Evolutionary conservation across 2,329 filamentous ascomycete species (phyloP).

Genomic region (Botrytis hyacinthi): DNA sequence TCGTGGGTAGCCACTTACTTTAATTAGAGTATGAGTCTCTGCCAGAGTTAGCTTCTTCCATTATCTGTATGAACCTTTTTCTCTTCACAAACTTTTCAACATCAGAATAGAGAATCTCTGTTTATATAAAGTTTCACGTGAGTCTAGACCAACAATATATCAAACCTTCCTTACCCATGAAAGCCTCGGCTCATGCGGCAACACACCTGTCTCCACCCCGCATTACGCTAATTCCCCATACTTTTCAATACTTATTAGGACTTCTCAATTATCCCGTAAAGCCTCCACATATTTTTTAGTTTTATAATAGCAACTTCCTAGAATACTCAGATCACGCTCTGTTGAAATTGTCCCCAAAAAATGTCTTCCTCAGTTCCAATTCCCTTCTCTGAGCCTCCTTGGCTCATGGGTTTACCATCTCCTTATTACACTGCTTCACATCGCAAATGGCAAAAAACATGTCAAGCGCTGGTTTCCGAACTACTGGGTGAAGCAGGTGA

Average conservation of each 20-base stretch:
- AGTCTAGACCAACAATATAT: not conserved
- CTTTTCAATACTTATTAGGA: not conserved
- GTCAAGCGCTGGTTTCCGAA: slow-evolving; percentile 63
- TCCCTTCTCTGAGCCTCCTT: slow-evolving; percentile 73
- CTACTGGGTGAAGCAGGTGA: slow-evolving; percentile 62
- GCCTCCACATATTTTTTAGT: not conserved
- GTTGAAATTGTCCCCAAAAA: not conserved
- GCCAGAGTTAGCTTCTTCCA: not conserved
- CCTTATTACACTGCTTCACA: slow-evolving; percentile 70
- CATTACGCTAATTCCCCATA: slow-evolving; percentile 8
- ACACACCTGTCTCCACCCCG: not conserved
- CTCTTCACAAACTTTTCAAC: not conserved
- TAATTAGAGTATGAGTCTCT: not conserved
- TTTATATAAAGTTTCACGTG: not conserved
- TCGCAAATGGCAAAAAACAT: slow-evolving; percentile 63
- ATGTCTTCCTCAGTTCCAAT: slow-evolving; percentile 38
- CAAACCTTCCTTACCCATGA: not conserved
- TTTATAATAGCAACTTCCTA: too few relatives aligned
- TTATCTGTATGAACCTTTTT: not conserved
- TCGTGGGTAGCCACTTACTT: too few relatives aligned
- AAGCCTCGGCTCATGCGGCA: not conserved
- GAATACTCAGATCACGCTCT: not conserved
- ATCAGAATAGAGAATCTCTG: not conserved
- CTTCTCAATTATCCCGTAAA: too few relatives aligned
- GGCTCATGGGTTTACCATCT: slow-evolving; percentile 66